Evolutionary conservation across 2,329 filamentous ascomycete species (phyloP), one percentile per base, ranked within the genome.

Genomic region (Pestalotiopsis sp.): DNA sequence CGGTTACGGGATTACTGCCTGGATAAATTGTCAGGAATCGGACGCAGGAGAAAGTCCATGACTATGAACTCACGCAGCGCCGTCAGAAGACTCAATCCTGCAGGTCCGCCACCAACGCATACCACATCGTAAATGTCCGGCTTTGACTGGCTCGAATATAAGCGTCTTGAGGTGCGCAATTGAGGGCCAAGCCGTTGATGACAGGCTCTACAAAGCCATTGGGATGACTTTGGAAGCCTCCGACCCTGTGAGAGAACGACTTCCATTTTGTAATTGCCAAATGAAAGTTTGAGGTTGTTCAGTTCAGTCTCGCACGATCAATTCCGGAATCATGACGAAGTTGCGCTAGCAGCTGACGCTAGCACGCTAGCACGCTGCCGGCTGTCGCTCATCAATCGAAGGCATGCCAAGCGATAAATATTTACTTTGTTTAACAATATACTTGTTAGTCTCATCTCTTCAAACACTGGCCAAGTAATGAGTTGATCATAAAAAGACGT

Each of bases 41-140:
- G 20, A 36, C 13, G 9, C 31, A 62, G n/a, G 14, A 62, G 11
- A 40, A 14, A 20, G 27, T 27, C 1, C 59, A 40, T n/a, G 31
- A 2, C 14, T 20, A 4, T 6, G n/a, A 56, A 79, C 86, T 74
- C 86, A 95, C 93, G 91, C 58, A 96, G 85, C 73, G 93, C 92
- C 70, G 92, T 89, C 68, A 95, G 83, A 40, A 97, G 87, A 76
- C 94, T 97, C 68, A 99, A 85, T 67, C 95, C 95, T 59, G 94
- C 94, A 27, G 95, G 94, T 4, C 95, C 94, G 70, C 94, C 95
- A 70, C 94, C 94, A 66, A 97, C 92, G 75, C 94, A 96, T 71
- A 97, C 93, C 40, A 97, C 92, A 87, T 97, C 94, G 83, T 96
- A 98, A 75, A 97, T 90, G 72, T 97, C 93, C 12, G 90, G 89